phyloP scores from a whole-genome alignment of 306 rosid species.

The Rosa rugosa region DNA sequence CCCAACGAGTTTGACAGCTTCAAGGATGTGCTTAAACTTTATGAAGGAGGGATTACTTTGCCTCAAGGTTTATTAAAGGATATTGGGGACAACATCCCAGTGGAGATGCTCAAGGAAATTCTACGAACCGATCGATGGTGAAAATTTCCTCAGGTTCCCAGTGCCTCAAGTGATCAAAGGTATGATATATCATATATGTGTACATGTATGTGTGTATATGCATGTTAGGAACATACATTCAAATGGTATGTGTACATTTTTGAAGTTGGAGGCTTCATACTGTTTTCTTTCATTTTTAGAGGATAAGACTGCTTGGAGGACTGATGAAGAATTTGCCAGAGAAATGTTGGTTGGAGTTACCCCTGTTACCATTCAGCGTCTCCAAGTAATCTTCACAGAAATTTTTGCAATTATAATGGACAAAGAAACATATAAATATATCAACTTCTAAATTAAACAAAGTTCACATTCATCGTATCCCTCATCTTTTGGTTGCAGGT shows the following conservation, averaged over 20 bases:
- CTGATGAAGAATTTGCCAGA: constrained; percentile 62
- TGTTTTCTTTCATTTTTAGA: background rate
- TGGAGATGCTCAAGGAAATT: constrained; percentile 62
- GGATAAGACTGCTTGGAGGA: constrained; percentile 49
- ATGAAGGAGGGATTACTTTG: constrained; percentile 65
- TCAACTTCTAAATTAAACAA: background rate
- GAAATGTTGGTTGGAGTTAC: constrained; percentile 59
- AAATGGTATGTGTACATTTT: too few species aligned
- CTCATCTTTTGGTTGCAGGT: constrained; percentile 31
- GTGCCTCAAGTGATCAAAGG: constrained; percentile 76
- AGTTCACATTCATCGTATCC: background rate
- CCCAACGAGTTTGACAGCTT: constrained; percentile 69
- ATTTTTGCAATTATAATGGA: too few species aligned
- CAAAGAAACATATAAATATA: too few species aligned
- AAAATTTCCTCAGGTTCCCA: constrained; percentile 49
- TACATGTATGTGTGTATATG: too few species aligned
- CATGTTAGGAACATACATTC: too few species aligned
- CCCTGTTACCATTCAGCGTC: constrained; percentile 44
- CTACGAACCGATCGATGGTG: constrained; percentile 52
- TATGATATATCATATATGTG: constrained; percentile 25
- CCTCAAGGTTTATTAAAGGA: constrained; percentile 42
- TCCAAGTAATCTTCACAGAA: constrained; percentile 44
- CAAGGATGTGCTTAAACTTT: constrained; percentile 55
- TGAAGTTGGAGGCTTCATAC: too few species aligned
- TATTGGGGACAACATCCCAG: constrained; percentile 46